These are phyloP conservation scores for Gossypium aridum DNA, from an alignment of 441 rosid genomes.

Conservation along the genomic window DNA sequence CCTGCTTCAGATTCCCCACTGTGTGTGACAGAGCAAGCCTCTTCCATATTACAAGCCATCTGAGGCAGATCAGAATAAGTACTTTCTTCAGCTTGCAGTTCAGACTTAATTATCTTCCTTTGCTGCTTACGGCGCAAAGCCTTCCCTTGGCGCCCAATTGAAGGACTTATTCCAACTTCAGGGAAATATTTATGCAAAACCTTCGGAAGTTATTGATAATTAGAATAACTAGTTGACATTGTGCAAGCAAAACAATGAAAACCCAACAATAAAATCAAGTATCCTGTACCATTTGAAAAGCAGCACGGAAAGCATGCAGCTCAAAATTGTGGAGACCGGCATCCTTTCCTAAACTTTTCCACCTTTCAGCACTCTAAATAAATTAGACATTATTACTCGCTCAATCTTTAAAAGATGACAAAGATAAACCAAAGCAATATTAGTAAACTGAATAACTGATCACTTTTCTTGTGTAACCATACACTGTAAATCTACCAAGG, in stretches of 20 bases:
- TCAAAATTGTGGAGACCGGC: constrained; percentile 80
- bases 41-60: constrained; percentile 19
- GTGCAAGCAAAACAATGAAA: background rate
- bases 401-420: background rate
- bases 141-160: constrained; percentile 95
- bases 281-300: constrained; percentile 70
- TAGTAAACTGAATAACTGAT: background rate
- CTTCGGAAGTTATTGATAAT: constrained; percentile 29
- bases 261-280: constrained; percentile 7
- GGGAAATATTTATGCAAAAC: constrained; percentile 66
- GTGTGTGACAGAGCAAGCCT: constrained; percentile 5
- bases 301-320: constrained; percentile 85
- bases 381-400: background rate
- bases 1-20: constrained; percentile 18
- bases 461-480: background rate
- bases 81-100: constrained; percentile 14
- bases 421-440: background rate
- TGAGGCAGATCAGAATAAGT: constrained; percentile 13
- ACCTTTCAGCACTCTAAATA: constrained; percentile 89
- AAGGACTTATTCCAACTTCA: constrained; percentile 58
- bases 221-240: background rate
- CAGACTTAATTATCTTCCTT: constrained; percentile 41
- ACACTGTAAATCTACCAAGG: background rate
- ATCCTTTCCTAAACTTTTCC: constrained; percentile 65
- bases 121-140: constrained; percentile 69